phyloP scores from a whole-genome alignment of 2,329 filamentous ascomycete species.

The Aspergillus latus region DNA sequence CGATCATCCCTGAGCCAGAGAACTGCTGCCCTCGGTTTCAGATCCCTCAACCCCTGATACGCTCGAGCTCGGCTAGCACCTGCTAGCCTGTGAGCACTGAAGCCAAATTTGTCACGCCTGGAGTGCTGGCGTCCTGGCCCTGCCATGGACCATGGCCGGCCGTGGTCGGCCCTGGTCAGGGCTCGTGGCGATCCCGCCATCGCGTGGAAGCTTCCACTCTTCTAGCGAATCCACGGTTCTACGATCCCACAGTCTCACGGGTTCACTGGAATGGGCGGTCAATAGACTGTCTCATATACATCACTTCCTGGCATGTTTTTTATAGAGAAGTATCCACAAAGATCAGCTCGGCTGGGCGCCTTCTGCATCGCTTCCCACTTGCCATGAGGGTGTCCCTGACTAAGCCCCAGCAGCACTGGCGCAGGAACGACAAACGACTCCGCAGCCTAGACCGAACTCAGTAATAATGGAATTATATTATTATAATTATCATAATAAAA shows the following conservation, averaged over 20 bases:
- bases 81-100: neutral
- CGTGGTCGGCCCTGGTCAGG: neutral
- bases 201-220: neutral
- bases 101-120: neutral
- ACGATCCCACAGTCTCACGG: neutral
- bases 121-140: no score
- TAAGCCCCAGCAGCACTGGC: neutral
- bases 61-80: neutral
- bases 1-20: slow-evolving; percentile 4
- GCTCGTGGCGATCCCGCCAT: neutral
- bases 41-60: slow-evolving; percentile 4
- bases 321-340: no score
- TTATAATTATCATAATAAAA: slow-evolving; percentile 4
- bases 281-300: no score
- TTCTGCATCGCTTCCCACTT: no score
- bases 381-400: slow-evolving; percentile 4
- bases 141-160: neutral
- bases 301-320: no score
- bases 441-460: slow-evolving; percentile 13
- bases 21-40: neutral
- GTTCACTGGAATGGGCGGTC: no score
- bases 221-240: neutral
- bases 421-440: slow-evolving; percentile 24
- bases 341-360: no score
- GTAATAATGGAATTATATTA: neutral